Evolutionary conservation across 140 eudicot genomes (phyloP).

Genomic region (Ambrosia hybrid): DNA sequence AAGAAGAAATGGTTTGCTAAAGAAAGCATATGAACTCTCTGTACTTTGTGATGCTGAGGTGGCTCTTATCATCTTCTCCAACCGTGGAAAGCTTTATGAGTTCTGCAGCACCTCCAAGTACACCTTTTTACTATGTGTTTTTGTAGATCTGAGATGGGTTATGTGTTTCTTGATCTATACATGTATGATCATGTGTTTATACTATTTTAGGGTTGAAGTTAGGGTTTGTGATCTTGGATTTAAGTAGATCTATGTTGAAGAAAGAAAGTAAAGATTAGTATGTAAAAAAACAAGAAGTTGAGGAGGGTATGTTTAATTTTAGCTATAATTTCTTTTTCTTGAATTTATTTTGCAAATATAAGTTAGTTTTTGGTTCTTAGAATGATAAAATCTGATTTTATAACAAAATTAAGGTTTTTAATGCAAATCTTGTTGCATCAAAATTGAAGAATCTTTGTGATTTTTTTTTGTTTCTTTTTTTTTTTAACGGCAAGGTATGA

Average conservation of each 20-base stretch:
- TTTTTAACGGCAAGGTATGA: no score
- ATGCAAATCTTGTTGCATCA: neutral
- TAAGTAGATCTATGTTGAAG: conserved; percentile 28
- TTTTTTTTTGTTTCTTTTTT: no score
- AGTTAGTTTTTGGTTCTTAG: neutral
- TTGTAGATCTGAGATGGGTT: conserved; percentile 33
- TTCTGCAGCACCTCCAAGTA: conserved; percentile 95
- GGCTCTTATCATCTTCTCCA: conserved; percentile 60
- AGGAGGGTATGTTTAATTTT: neutral
- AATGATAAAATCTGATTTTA: neutral
- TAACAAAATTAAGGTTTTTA: no score
- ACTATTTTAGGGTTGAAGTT: neutral
- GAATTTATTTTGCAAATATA: neutral
- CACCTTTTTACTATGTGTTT: conserved; percentile 19
- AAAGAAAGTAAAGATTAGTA: neutral
- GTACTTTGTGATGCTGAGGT: conserved; percentile 87
- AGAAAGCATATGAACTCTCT: conserved; percentile 65
- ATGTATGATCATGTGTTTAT: neutral
- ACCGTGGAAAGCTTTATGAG: conserved; percentile 91
- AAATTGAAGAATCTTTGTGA: neutral
- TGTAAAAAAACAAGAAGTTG: neutral
- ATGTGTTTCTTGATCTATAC: conserved; percentile 18
- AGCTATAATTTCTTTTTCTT: neutral
- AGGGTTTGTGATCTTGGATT: conserved; percentile 19
- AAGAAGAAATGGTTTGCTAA: conserved; percentile 63